Percentiles rank a stretch among this genome's conserved stretches.
These are phyloP conservation scores for Starmera amethionina DNA, from an alignment of 805 yeast genomes.

Conservation along the genomic window DNA sequence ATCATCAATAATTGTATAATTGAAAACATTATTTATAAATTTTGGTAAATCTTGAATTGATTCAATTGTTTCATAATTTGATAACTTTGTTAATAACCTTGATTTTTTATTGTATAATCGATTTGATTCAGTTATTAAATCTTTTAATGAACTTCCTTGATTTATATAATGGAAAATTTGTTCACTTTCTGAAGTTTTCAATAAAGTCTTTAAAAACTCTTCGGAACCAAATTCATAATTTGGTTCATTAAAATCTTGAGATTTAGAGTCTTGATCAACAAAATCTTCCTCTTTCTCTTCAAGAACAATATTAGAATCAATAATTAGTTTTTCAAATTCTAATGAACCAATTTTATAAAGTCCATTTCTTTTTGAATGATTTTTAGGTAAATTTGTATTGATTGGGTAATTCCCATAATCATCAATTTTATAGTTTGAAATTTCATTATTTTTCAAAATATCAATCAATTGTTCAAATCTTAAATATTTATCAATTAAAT, in stretches of 20 bases:
- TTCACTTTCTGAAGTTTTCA: slow-evolving; percentile 18
- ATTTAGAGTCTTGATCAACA: too few species aligned
- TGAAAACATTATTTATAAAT: slow-evolving; percentile 3
- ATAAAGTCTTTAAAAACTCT: slow-evolving; percentile 40
- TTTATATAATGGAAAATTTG: slow-evolving; percentile 13
- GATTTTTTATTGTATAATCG: slow-evolving; percentile 12
- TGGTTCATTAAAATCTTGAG: slow-evolving; percentile 5
- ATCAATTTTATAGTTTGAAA: slow-evolving; percentile 4
- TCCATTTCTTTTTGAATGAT: slow-evolving; percentile 1
- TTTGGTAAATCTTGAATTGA: slow-evolving; percentile 4
- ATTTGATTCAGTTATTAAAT: slow-evolving; percentile 14
- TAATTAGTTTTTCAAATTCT: slow-evolving; percentile 23
- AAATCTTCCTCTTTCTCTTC: too few species aligned
- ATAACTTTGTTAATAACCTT: slow-evolving; percentile 13
- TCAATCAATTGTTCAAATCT: slow-evolving; percentile 49
- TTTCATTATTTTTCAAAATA: slow-evolving; percentile 23
- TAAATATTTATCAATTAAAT: slow-evolving; percentile 54
- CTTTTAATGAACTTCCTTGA: slow-evolving; percentile 12
- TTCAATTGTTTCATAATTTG: slow-evolving; percentile 11
- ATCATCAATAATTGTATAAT: slow-evolving; percentile 9
- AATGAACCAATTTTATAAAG: slow-evolving; percentile 21
- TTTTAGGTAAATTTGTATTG: slow-evolving; percentile 7
- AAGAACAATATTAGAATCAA: slow-evolving; percentile 10
- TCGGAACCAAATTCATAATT: slow-evolving; percentile 50
- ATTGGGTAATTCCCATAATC: slow-evolving; percentile 7